A percentile compares a stretch with the other conserved stretches of the same genome.
Conservation (phyloP, 164 flowering plant genomes). For the Umbellularia californica region DNA sequence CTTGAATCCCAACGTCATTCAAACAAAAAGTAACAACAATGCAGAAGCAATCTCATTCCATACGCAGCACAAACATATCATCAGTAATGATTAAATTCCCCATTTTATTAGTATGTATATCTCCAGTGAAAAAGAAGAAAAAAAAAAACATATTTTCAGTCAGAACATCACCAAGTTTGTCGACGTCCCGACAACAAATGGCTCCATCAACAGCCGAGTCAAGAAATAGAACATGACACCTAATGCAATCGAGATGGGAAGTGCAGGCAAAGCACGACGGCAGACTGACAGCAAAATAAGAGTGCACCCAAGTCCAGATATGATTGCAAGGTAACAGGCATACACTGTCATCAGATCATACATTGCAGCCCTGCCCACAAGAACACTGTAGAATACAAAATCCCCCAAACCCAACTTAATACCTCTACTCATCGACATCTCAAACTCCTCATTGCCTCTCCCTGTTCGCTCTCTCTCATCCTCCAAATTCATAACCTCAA, state of each 20-base stretch:
- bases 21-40: neutral
- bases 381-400: slow-evolving; percentile 88
- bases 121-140: neutral
- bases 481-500: slow-evolving; percentile 25
- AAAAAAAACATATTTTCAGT: neutral
- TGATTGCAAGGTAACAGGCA: slow-evolving; percentile 95
- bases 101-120: neutral
- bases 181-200: slow-evolving; percentile 79
- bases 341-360: slow-evolving; percentile 97
- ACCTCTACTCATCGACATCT: slow-evolving; percentile 32
- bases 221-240: slow-evolving; percentile 86
- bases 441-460: neutral
- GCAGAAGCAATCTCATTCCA: neutral
- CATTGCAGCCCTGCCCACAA: slow-evolving; percentile 98
- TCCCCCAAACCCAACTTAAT: slow-evolving; percentile 93
- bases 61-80: slow-evolving; percentile 1
- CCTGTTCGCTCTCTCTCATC: slow-evolving; percentile 7
- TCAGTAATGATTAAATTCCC: neutral
- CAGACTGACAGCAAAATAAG: slow-evolving; percentile 74
- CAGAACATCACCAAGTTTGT: slow-evolving; percentile 84
- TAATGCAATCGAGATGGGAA: slow-evolving; percentile 78
- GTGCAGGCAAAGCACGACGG: slow-evolving; percentile 86
- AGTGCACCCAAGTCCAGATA: slow-evolving; percentile 92
- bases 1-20: neutral
- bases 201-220: slow-evolving; percentile 88